Conservation (phyloP, 768 basidiomycete genomes). For the Russula olivacea region DNA sequence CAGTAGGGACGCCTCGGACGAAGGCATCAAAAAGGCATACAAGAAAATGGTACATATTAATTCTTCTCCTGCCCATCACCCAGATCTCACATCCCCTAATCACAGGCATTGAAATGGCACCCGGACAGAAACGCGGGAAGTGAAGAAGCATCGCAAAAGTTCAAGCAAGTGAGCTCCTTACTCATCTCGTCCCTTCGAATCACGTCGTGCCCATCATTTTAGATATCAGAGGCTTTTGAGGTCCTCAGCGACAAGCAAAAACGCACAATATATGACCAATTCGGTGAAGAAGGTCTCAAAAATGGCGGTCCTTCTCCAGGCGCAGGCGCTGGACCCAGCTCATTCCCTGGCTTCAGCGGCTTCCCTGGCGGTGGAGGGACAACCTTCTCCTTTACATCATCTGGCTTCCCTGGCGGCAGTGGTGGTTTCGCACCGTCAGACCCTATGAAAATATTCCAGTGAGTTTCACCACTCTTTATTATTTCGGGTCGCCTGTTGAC, state of each 20-base stretch:
- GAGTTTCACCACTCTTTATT: slow-evolving; percentile 32
- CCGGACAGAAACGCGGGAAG: slow-evolving; percentile 86
- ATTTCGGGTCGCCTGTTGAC: slow-evolving; percentile 1
- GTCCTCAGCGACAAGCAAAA: slow-evolving; percentile 86
- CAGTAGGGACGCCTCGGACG: slow-evolving; percentile 64
- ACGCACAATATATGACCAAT: slow-evolving; percentile 82
- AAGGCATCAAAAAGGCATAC: slow-evolving; percentile 90
- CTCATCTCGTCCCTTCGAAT: neutral
- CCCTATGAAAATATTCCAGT: slow-evolving; percentile 87
- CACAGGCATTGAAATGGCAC: slow-evolving; percentile 86
- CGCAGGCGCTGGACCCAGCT: slow-evolving; percentile 41
- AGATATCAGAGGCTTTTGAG: slow-evolving; percentile 96
- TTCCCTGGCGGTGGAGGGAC: slow-evolving; percentile 46
- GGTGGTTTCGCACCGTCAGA: slow-evolving; percentile 71
- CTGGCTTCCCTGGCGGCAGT: slow-evolving; percentile 27
- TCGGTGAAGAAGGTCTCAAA: slow-evolving; percentile 94
- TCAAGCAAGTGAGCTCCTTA: slow-evolving; percentile 67
- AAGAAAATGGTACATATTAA: slow-evolving; percentile 72
- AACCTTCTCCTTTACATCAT: slow-evolving; percentile 50
- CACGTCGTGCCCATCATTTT: neutral
- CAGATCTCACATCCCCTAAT: slow-evolving; percentile 7
- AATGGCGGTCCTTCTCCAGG: slow-evolving; percentile 51
- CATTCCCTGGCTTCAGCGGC: slow-evolving; percentile 32
- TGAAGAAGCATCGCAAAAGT: slow-evolving; percentile 81
- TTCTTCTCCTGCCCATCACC: neutral